Conservation (phyloP, 768 basidiomycete genomes). For the Mrakia blollopis region DNA sequence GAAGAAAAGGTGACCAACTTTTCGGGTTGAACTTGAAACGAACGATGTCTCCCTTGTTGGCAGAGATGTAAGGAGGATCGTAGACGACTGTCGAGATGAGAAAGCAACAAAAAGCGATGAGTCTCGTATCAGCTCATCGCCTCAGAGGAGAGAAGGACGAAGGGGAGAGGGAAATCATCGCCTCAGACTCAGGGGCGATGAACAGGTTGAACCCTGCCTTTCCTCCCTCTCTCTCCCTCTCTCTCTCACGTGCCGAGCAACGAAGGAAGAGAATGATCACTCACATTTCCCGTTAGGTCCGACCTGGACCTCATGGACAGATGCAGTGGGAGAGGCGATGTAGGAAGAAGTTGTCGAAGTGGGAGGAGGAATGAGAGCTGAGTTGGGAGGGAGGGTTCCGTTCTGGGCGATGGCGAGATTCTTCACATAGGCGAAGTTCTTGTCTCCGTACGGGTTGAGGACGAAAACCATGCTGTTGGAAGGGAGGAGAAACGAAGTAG, state of each 20-base stretch:
- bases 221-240: too few relatives aligned
- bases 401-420: not conserved
- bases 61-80: not conserved
- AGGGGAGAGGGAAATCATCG: too few relatives aligned
- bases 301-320: constrained; percentile 1
- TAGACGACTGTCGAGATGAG: not conserved
- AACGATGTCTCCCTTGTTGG: not conserved
- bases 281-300: constrained; percentile 7
- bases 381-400: not conserved
- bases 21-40: constrained; percentile 2
- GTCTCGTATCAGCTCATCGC: not conserved
- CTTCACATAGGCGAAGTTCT: not conserved
- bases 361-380: not conserved
- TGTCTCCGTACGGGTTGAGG: not conserved
- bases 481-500: not conserved
- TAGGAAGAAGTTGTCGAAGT: not conserved
- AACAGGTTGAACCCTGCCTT: too few relatives aligned
- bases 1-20: not conserved
- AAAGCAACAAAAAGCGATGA: not conserved
- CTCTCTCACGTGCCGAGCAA: not conserved
- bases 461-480: constrained; percentile 1
- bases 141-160: not conserved
- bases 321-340: not conserved
- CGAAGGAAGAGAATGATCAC: not conserved
- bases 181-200: too few relatives aligned